These are phyloP conservation scores for Pseudogymnoascus sp. DNA, from an alignment of 2,329 filamentous ascomycete species.

Conservation along the genomic window DNA sequence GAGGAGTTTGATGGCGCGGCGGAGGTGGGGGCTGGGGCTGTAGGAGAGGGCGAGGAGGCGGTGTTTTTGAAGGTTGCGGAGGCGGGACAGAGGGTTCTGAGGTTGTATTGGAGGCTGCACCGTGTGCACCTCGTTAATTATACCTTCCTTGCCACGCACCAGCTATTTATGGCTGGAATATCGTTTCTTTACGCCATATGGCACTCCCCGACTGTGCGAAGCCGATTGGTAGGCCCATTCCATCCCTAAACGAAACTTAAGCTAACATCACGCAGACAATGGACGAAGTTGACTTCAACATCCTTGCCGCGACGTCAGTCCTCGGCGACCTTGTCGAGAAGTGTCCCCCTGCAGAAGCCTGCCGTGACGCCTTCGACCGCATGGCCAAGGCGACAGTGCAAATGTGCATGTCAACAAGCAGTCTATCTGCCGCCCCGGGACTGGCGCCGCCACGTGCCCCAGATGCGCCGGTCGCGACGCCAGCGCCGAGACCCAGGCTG, in stretches of 20 bases:
- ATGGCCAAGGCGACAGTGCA: conserved; percentile 94
- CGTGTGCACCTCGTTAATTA: conserved; percentile 86
- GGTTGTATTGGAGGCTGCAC: conserved; percentile 84
- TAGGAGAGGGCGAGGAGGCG: conserved; percentile 69
- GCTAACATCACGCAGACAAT: conserved; percentile 52
- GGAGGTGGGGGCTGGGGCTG: conserved; percentile 37
- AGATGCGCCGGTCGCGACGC: not conserved
- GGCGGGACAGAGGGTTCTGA: conserved; percentile 85
- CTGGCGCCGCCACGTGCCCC: not conserved
- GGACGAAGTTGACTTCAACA: conserved; percentile 96
- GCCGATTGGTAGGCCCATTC: conserved; percentile 61
- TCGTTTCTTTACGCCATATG: conserved; percentile 96
- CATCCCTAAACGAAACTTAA: conserved; percentile 11
- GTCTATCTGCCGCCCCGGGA: conserved; percentile 51
- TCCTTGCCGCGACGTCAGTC: conserved; percentile 86
- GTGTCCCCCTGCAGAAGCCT: conserved; percentile 90
- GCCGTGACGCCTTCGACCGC: conserved; percentile 86
- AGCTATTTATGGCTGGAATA: conserved; percentile 94
- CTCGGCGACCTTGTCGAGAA: conserved; percentile 88
- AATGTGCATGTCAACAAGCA: conserved; percentile 84
- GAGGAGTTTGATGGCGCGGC: conserved; percentile 64
- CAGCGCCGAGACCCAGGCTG: not conserved
- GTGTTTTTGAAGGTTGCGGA: conserved; percentile 94
- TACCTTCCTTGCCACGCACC: conserved; percentile 90
- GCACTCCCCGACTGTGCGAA: conserved; percentile 86